Conservation (phyloP, 345 rosid species). For the Laguncularia racemosa region DNA sequence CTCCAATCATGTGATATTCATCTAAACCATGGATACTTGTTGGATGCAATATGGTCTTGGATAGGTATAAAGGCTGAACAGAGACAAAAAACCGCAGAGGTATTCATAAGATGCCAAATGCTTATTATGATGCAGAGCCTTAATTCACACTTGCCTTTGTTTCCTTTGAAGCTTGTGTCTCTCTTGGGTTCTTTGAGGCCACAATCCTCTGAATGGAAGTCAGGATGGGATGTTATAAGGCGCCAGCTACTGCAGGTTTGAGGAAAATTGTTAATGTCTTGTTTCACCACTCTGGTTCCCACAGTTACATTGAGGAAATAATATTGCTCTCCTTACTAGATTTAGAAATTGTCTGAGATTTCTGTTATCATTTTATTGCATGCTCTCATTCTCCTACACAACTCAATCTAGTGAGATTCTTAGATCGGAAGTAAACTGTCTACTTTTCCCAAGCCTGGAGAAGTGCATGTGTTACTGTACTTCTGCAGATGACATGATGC, state of each 20-base stretch:
- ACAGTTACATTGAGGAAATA: background rate
- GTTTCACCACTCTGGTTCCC: background rate
- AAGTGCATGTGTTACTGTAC: too few species aligned
- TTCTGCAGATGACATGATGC: background rate
- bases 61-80: slow-evolving; percentile 81
- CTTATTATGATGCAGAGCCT: slow-evolving; percentile 8
- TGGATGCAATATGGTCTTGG: slow-evolving; percentile 96
- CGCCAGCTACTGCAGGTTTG: slow-evolving; percentile 95
- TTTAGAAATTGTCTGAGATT: too few species aligned
- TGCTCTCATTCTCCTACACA: background rate
- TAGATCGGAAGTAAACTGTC: background rate
- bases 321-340: too few species aligned
- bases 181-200: slow-evolving; percentile 83
- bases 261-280: slow-evolving; percentile 1
- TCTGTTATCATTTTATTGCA: background rate
- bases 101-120: slow-evolving; percentile 14
- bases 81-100: slow-evolving; percentile 92
- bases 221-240: slow-evolving; percentile 80
- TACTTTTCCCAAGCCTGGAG: too few species aligned
- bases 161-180: slow-evolving; percentile 69
- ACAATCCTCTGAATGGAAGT: slow-evolving; percentile 88
- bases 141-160: slow-evolving; percentile 19
- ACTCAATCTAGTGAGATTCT: background rate
- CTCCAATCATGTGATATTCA: slow-evolving; percentile 72
- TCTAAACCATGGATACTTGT: slow-evolving; percentile 84